Evolutionary conservation across 2,329 filamentous ascomycete species (phyloP).

Genomic region (Claviceps monticola): DNA sequence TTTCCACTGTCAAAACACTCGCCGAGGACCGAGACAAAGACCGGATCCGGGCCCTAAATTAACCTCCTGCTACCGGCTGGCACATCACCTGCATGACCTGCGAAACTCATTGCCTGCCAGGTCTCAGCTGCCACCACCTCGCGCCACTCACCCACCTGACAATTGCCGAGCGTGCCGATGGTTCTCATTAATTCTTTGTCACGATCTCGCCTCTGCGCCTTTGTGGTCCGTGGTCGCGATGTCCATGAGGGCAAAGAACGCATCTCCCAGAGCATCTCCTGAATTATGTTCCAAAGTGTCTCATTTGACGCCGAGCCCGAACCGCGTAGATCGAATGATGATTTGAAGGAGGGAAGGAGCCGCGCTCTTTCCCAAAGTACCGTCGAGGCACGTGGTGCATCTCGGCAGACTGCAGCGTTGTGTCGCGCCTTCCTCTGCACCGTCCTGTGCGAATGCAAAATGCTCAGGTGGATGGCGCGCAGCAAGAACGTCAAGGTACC

Average conservation of each 20-base stretch:
- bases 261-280: no score
- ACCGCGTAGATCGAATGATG: no score
- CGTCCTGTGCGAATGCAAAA: not conserved
- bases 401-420: not conserved
- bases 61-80: not conserved
- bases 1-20: no score
- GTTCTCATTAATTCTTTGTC: not conserved
- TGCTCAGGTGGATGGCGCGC: not conserved
- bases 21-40: no score
- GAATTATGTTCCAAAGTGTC: no score
- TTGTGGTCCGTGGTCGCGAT: no score
- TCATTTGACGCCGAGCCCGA: no score
- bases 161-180: not conserved
- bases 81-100: not conserved
- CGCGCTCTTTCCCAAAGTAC: not conserved
- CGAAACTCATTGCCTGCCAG: not conserved
- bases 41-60: no score
- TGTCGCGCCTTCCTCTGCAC: not conserved
- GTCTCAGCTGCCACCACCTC: not conserved
- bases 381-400: not conserved
- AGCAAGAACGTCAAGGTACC: not conserved
- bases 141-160: not conserved
- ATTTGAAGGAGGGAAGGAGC: not conserved
- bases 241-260: no score
- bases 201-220: not conserved